phyloP scores from a whole-genome alignment of 2,329 filamentous ascomycete species.

The Cladosporium velox region DNA sequence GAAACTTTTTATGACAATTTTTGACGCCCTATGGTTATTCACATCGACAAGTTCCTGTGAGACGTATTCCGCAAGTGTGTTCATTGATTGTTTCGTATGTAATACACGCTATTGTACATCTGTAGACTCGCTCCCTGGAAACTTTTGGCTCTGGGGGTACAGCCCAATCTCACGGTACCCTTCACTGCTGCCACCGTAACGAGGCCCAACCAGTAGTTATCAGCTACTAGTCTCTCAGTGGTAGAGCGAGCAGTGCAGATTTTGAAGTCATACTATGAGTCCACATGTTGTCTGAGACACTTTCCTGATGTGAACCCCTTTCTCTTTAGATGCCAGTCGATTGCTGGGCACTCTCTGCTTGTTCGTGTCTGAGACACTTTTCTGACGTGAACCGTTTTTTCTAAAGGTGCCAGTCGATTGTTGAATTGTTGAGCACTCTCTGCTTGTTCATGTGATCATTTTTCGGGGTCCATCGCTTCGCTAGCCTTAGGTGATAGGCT shows the following conservation, averaged over 20 bases:
- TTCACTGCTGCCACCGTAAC: no score
- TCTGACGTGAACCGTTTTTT: background rate
- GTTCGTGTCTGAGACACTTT: background rate
- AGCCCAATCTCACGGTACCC: background rate
- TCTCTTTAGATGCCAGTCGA: background rate
- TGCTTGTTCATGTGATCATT: background rate
- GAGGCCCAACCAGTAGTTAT: background rate
- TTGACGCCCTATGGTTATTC: background rate
- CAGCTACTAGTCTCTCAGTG: background rate
- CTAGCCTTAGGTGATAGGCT: background rate
- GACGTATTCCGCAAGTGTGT: no score
- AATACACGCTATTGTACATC: background rate
- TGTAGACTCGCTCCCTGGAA: background rate
- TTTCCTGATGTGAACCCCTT: background rate
- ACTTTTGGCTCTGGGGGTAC: background rate
- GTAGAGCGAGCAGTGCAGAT: no score
- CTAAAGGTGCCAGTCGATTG: background rate
- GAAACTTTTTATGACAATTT: background rate
- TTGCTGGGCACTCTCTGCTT: background rate
- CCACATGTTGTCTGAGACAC: no score
- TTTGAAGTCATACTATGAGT: no score
- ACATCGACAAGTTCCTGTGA: no score
- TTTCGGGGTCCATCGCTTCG: background rate
- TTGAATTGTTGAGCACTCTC: background rate
- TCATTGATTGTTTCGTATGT: background rate